These are phyloP conservation scores for Trichoderma asperelloides DNA, from an alignment of 495 filamentous ascomycete species.

Conservation along the genomic window DNA sequence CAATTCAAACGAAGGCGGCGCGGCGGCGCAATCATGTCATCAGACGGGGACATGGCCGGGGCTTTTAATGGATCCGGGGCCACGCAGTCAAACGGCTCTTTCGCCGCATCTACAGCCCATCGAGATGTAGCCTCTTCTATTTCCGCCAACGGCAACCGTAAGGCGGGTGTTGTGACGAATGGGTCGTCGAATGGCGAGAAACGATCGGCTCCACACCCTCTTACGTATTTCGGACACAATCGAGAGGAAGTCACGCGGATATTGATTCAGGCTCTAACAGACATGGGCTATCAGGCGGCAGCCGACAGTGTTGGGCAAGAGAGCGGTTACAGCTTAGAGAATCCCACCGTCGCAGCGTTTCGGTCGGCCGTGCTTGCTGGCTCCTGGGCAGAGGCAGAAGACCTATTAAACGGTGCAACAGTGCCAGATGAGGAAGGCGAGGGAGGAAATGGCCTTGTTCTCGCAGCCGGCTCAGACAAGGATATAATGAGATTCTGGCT, in stretches of 20 bases:
- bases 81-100: slow-evolving; percentile 31
- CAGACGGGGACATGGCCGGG: slow-evolving; percentile 24
- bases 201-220: slow-evolving; percentile 1
- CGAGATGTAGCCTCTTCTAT: neutral
- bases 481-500: slow-evolving; percentile 59
- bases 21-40: slow-evolving; percentile 23
- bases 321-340: slow-evolving; percentile 87
- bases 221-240: slow-evolving; percentile 63
- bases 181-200: slow-evolving; percentile 29
- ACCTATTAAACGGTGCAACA: slow-evolving; percentile 56
- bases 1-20: slow-evolving; percentile 16
- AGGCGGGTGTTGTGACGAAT: slow-evolving; percentile 24
- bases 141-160: slow-evolving; percentile 29
- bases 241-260: slow-evolving; percentile 91
- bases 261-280: slow-evolving; percentile 79
- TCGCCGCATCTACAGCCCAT: slow-evolving; percentile 18
- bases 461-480: slow-evolving; percentile 36
- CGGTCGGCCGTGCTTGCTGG: slow-evolving; percentile 72
- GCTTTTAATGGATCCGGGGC: slow-evolving; percentile 27
- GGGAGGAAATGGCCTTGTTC: slow-evolving; percentile 31
- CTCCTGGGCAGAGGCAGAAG: slow-evolving; percentile 77
- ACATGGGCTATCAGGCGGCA: slow-evolving; percentile 74
- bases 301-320: slow-evolving; percentile 66
- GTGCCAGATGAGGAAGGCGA: slow-evolving; percentile 41
- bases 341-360: slow-evolving; percentile 73